These are phyloP conservation scores for Hortaea werneckii DNA, from an alignment of 2,329 filamentous ascomycete species.

Conservation along the genomic window DNA sequence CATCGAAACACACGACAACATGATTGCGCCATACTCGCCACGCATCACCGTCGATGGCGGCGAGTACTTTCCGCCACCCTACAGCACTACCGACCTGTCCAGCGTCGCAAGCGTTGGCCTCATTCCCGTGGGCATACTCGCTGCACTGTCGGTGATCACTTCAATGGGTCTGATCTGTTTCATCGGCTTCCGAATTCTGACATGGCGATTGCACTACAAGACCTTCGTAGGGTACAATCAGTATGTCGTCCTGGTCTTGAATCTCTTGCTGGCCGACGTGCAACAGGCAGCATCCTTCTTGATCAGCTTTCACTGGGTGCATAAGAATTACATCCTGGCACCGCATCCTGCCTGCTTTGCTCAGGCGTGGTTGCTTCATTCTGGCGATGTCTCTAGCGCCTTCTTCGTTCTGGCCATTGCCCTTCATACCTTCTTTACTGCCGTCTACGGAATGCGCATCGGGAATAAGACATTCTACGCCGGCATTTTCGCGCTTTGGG, in stretches of 20 bases:
- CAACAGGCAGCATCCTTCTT: constrained; percentile 56
- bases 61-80: constrained; percentile 21
- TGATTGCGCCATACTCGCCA: constrained; percentile 11
- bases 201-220: constrained; percentile 22
- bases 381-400: constrained; percentile 55
- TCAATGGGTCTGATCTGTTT: constrained; percentile 20
- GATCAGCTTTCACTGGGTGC: constrained; percentile 51
- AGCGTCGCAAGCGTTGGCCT: constrained; percentile 16
- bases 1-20: neutral
- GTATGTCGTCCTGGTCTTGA: constrained; percentile 59
- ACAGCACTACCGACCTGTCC: constrained; percentile 17
- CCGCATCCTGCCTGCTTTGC: constrained; percentile 47
- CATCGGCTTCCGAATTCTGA: constrained; percentile 21
- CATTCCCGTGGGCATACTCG: constrained; percentile 20
- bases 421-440: constrained; percentile 54
- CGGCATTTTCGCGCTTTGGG: constrained; percentile 44
- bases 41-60: constrained; percentile 11
- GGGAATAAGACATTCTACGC: constrained; percentile 42
- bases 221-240: constrained; percentile 43
- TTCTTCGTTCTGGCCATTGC: constrained; percentile 59
- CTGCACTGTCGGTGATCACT: constrained; percentile 20
- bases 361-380: constrained; percentile 60
- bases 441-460: constrained; percentile 47
- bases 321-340: constrained; percentile 44
- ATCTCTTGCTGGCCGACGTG: constrained; percentile 58